phyloP scores from a whole-genome alignment of 495 filamentous ascomycete species.

The Hyaloscypha variabilis region DNA sequence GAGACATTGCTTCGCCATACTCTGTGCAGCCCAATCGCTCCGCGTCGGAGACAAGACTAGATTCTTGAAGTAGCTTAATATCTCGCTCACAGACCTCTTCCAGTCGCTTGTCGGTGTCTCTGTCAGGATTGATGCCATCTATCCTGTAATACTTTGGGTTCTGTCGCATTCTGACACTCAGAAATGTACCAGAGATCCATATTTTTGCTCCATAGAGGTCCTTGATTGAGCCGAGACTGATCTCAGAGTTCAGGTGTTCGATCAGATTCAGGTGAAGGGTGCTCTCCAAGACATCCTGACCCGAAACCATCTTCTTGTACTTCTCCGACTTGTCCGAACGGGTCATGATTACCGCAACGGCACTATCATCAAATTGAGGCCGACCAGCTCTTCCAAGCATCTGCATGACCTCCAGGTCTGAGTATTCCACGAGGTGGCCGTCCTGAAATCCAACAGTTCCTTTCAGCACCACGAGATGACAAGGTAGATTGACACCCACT shows the following conservation, averaged over 20 bases:
- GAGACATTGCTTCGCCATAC: slow-evolving; percentile 89
- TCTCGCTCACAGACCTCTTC: slow-evolving; percentile 82
- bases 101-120: slow-evolving; percentile 66
- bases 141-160: slow-evolving; percentile 83
- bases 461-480: slow-evolving; percentile 91
- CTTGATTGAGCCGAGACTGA: slow-evolving; percentile 79
- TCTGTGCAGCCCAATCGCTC: slow-evolving; percentile 65
- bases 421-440: slow-evolving; percentile 68
- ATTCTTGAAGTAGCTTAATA: slow-evolving; percentile 67
- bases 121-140: slow-evolving; percentile 43
- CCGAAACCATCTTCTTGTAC: slow-evolving; percentile 84
- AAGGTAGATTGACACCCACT: slow-evolving; percentile 91
- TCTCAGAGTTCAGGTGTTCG: slow-evolving; percentile 93
- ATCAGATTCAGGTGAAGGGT: slow-evolving; percentile 85
- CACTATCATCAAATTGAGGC: slow-evolving; percentile 89
- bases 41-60: slow-evolving; percentile 56
- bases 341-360: slow-evolving; percentile 87
- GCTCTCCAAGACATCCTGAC: slow-evolving; percentile 84
- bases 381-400: slow-evolving; percentile 95
- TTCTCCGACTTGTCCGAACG: slow-evolving; percentile 63
- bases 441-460: slow-evolving; percentile 78
- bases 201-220: slow-evolving; percentile 69
- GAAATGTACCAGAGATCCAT: slow-evolving; percentile 88
- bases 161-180: slow-evolving; percentile 78
- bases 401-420: slow-evolving; percentile 95